phyloP scores from a whole-genome alignment of 2,329 filamentous ascomycete species.

The Sporothrix luriei region DNA sequence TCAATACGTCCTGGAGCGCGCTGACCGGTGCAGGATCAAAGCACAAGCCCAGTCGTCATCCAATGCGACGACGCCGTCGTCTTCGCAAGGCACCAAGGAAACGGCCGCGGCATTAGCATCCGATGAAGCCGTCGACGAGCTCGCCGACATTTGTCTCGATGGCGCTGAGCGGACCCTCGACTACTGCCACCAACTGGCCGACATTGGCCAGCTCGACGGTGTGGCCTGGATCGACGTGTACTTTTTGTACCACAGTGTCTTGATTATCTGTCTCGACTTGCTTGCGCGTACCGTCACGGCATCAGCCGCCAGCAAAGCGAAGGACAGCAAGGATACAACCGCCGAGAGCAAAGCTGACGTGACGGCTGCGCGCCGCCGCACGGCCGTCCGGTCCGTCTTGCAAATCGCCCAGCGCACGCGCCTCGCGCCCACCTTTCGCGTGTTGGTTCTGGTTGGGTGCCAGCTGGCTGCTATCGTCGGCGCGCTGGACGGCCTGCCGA shows the following conservation, averaged over 20 bases:
- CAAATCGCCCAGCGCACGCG: slow-evolving; percentile 26
- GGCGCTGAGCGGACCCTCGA: slow-evolving; percentile 44
- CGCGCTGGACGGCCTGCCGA: slow-evolving; percentile 28
- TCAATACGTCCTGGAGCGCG: slow-evolving; percentile 31
- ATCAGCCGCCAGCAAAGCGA: not conserved
- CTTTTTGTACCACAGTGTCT: slow-evolving; percentile 41
- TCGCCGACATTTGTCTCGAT: slow-evolving; percentile 41
- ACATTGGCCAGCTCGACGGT: slow-evolving; percentile 45
- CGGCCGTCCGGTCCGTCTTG: slow-evolving; percentile 29
- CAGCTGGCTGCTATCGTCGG: slow-evolving; percentile 34
- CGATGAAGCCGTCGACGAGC: slow-evolving; percentile 5
- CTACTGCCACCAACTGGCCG: slow-evolving; percentile 44
- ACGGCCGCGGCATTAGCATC: not conserved
- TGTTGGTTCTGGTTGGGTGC: slow-evolving; percentile 31
- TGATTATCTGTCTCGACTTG: slow-evolving; percentile 34
- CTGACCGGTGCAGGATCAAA: slow-evolving; percentile 27
- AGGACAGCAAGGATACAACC: not conserved
- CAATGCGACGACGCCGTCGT: not conserved
- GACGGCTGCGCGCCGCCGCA: slow-evolving; percentile 22
- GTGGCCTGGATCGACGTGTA: slow-evolving; percentile 48
- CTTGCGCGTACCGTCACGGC: slow-evolving; percentile 27
- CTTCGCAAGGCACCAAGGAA: not conserved
- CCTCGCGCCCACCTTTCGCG: slow-evolving; percentile 31
- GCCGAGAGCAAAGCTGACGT: not conserved
- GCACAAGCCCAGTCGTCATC: not conserved